Evolutionary conservation across 371 early-diverging fungal species (phyloP), one percentile per base, ranked within the genome.

Genomic region (Saksenaea oblongispora): DNA sequence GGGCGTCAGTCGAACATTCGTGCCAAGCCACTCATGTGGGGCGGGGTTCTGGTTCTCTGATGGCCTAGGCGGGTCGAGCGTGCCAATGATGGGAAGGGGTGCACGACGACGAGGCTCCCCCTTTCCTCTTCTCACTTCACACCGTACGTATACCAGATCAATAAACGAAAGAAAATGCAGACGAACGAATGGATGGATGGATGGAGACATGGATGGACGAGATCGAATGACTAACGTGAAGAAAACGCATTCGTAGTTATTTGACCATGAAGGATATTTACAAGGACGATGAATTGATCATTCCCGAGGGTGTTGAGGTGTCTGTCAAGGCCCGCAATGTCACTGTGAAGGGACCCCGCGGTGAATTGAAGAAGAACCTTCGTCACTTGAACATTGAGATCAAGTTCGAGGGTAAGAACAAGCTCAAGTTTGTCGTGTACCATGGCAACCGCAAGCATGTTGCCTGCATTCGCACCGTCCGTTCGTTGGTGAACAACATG

Each of bases 401-500:
- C 75, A 86, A 84, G 69, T 42, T 69, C 53, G 77, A 76, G 69
- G 89, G 90, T 70, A 75, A 86, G 69, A 76, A 76, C 63, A 87
- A 86, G 65, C 79, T 99, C 73, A 83, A 79, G 65, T 89, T 99
- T 63, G 83, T 89, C 65, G 95, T 99, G 65, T 99, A 98, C 95
- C 95, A 97, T 87, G 99, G 98, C 64, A 88, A 81, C 74, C 95
- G 97, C 77, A 98, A 98, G 94, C 98, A 99, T 85, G 85, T 94
- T 72, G 97, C 97, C 61, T 93, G 96, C 86, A 93, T 99, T 82
- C 98, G 97, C 75, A 99, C 99, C 58, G 92, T 98, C 71, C 90
- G 94, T 77, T 92, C 97, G 62, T 89, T 94, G 37, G 66, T 71
- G 67, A 71, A 72, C 70, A 76, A 74, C 66, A 71, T 79, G 70